Base-by-base conservation (phyloP, 1,284 basidiomycete species). In the Hymenochaete sp. region DNA sequence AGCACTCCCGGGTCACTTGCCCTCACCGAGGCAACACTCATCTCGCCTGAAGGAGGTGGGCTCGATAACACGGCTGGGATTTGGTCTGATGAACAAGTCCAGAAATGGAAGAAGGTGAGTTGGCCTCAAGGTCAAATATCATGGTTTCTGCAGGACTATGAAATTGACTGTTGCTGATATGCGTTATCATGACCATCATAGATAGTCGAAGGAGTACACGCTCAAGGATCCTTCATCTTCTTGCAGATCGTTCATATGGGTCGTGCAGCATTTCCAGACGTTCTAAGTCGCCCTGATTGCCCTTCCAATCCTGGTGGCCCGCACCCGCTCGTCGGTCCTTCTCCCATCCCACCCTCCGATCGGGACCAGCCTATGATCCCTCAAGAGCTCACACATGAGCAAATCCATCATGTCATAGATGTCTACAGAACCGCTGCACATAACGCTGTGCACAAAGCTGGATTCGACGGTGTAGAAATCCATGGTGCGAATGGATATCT, bases 201-300 rank as follows among this genome's bases (percentile, higher is more conserved):
- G 52, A 49, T 65, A 38, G 59, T 57, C 18, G 59, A 58, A 26
- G 62, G 57, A 9, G 67, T 71, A 0, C 74, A 76, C 53, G 61
- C 59, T 1, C 67, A 71, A 42, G 67, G 62, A 4, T 68, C 65
- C 0, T 61, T 56, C 53, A 70, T 77, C 48, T 73, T 62, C 55
- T 21, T 62, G 3, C 75, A 79, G 53, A 57, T 75, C 0, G 73
- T 71, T 72, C 70, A 71, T 0, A 56, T 72, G 19, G 74, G 72
- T 3, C 61, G 71, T 13, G 59, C 63, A 1, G 67, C 67, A 2
- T 46, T 59, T 4, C 56, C 58, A 1, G 47, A 55, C 0, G 50
- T 66, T 4, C 62, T 69, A 3, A 48, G 48, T 8, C 49, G 55
- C 18, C 52, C 59, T 4, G 10, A 48, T 25, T 32, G 16, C 26